Evolutionary conservation across 2,329 filamentous ascomycete species (phyloP).

Genomic region (Neofusicoccum ribis): DNA sequence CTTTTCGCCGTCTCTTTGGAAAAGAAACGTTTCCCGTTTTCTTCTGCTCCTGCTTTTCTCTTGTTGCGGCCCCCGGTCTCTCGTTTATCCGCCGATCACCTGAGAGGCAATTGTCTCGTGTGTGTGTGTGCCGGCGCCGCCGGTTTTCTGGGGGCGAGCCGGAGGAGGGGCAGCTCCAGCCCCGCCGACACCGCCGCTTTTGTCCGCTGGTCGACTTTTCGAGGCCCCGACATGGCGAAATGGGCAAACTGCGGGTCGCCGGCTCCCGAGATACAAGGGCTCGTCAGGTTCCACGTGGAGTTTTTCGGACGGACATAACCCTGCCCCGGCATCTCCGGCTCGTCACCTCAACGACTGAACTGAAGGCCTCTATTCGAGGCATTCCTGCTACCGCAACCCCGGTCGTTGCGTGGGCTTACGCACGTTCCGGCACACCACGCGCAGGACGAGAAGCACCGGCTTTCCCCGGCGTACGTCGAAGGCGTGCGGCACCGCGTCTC

Average conservation of each 20-base stretch:
- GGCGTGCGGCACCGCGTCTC: not conserved
- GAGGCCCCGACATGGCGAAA: not conserved
- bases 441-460: not conserved
- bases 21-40: constrained; percentile 12
- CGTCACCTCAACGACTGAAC: not conserved
- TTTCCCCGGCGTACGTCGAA: not conserved
- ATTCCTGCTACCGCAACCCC: constrained; percentile 7
- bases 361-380: constrained; percentile 9
- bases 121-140: not conserved
- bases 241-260: constrained; percentile 8
- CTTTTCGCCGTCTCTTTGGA: constrained; percentile 15
- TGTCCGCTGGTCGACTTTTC: not conserved
- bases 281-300: constrained; percentile 15
- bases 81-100: not conserved
- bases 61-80: not conserved
- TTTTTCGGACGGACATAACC: constrained; percentile 15
- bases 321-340: constrained; percentile 13
- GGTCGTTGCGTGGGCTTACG: constrained; percentile 10
- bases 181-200: constrained; percentile 5
- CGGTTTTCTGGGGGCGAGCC: not conserved
- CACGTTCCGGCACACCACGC: not conserved
- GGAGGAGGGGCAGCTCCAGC: not conserved
- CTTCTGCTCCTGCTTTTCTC: constrained; percentile 4
- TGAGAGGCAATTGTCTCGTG: not conserved
- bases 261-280: not conserved